Base-by-base conservation (phyloP, 176 grass and related monocot species). In the Musa itinerans region DNA sequence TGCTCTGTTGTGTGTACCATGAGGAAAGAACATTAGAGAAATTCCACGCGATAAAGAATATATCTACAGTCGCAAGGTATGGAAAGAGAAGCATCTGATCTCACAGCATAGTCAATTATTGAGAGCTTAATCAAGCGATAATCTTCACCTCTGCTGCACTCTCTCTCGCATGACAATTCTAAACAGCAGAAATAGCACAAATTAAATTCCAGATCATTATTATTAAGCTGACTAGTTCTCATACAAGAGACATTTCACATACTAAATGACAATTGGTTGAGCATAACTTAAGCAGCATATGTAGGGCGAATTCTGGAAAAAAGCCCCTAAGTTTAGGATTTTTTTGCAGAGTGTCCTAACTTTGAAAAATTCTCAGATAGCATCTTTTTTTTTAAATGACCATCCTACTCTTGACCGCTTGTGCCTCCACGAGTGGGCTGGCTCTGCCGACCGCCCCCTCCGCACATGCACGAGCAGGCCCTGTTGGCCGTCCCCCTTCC, bases 111-210 rank as follows among this genome's bases (percentile, higher is more conserved):
- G 86, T 98, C 91, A 77, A 93, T 89, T 54, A 98, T 82, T 21
- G 86, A 80, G 61, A 98, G 94, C 78, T 93, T 98, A 77, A 98
- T 91, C 68, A 98, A 83, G 72, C 88, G 88, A 80, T 93, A 93
- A 85, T 93, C 94, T 72, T 98, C 88, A 86, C 94, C 90, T 54
- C 86, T 84, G 84, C 94, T 98, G 59, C 94, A 98, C 83, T 98
- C 94, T 84, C 90, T 87, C 76, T 98, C 94, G 2, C 94, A 98
- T 75, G 84, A 85, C 86, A 93, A 90, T 55, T 92, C 94, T 97
- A 72, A 62, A 90, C 55, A 43, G 53, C 16, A 87, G 22, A 78
- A 56, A 85, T 55, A 10, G 13, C 49, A 52, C 9, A 76, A 76
- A 19, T 56, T 24, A 10, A 1, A 53, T 56, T 54, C 27, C 52